Base-by-base conservation (phyloP, 305 asterid species). In the Fraxinus sp. region DNA sequence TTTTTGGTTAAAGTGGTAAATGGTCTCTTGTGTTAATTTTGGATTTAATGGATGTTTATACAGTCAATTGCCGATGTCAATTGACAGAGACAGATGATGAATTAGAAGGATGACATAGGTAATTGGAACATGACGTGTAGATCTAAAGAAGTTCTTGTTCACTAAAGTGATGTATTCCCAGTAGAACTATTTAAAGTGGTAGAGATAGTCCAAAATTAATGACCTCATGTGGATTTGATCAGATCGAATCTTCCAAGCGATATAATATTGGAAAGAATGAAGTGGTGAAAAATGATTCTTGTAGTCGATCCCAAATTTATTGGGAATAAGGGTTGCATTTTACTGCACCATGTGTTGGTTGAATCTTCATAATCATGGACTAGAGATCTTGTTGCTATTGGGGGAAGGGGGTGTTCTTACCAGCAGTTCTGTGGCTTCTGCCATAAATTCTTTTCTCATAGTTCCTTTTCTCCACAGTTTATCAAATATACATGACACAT, bases 371-470 rank as follows among this genome's bases (percentile, higher is more conserved):
- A 13, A 70, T 14, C 80, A 46, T 78, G 37, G 30, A 83, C 41
- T 59, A 37, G 39, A 81, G 66, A 35, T 32, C 87, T 74, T 83
- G 64, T 81, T 72, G 81, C 49, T 70, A 16, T 78, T 41, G 64
- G 68, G 86, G 81, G 10, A 41, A 68, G 52, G 39, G 1, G 39
- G n/a, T 37, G 18, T 74, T 70, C 44, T 71, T 71, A 13, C 44
- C 76, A 32, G 44, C 44, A 32, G 76, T 71, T 71, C 20, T 71
- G 76, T 20, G 3, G 76, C 44, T 71, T 32, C 41, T 32, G 76
- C 41, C 76, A 20, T 22, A 3, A 71, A 30, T 70, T 70, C 41
- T 28, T 28, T 28, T 70, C 41, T 70, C 76, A 14, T 70, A 28
- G 22, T 30, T 70, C 41, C 75, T 32, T 68, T 71, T 32, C 41